A percentile compares a stretch with the other conserved stretches of the same genome.
Conservation (phyloP, 129 eudicot genomes). For the Helianthus tuberosus region DNA sequence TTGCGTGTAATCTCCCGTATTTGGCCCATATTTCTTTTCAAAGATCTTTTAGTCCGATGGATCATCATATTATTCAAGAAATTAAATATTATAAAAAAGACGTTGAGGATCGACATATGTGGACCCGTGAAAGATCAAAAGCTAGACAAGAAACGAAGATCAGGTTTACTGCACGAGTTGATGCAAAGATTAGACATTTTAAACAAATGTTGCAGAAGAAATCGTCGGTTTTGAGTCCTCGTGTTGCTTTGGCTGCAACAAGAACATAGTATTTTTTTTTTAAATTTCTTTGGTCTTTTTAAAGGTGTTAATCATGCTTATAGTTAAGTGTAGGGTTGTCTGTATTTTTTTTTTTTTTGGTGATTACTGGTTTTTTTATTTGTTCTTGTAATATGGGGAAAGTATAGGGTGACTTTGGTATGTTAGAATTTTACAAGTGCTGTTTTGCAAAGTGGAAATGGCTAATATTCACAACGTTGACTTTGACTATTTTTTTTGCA, state of each 20-base stretch:
- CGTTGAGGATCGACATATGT: slow-evolving; percentile 75
- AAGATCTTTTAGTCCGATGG: slow-evolving; percentile 83
- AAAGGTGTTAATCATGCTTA: no score
- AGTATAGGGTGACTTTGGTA: no score
- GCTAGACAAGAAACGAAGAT: slow-evolving; percentile 70
- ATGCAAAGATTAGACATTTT: slow-evolving; percentile 71
- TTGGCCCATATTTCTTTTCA: slow-evolving; percentile 83
- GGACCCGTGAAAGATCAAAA: slow-evolving; percentile 71
- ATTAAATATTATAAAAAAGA: slow-evolving; percentile 82
- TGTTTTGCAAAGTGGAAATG: no score
- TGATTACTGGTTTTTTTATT: no score
- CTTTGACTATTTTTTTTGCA: no score
- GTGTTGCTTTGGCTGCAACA: slow-evolving; percentile 31
- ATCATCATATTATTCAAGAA: slow-evolving; percentile 96
- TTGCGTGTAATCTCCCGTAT: slow-evolving; percentile 78
- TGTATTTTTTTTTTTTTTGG: no score
- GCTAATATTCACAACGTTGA: no score
- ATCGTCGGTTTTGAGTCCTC: slow-evolving; percentile 50
- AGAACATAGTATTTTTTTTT: neutral
- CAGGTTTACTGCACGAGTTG: slow-evolving; percentile 46
- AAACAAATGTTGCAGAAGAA: slow-evolving; percentile 60
- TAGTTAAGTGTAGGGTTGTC: no score
- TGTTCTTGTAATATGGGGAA: no score
- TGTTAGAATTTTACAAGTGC: no score
- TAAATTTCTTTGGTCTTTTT: no score